Base-by-base conservation (phyloP, 495 filamentous ascomycete species). In the Neurospora sp. region DNA sequence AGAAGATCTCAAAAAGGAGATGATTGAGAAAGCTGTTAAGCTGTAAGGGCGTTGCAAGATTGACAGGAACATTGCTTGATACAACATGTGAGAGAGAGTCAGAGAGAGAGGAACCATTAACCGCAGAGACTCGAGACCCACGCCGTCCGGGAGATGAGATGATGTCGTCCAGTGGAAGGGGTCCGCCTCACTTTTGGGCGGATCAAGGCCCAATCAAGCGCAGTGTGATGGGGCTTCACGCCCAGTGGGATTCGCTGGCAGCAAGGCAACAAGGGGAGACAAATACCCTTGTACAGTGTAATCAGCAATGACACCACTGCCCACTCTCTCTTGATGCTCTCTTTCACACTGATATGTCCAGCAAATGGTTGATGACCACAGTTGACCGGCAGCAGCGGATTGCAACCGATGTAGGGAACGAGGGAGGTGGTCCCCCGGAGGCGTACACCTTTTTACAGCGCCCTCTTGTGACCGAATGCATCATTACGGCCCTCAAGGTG, bases 171-270 rank as follows among this genome's bases (percentile, higher is more conserved):
- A 77, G 71, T 77, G 74, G 70, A 75, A 38, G 41, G 41, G 27
- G 14, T 27, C 70, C 75, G 75, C 75, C 75, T 77, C 74, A 74
- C 74, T 77, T 77, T 77, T 75, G 31, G 18, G 35, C 14, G 39
- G 40, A 27, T 38, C n/a, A 31, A 12, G 38, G 40, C 68, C 75
- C 75, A 76, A 76, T 76, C 73, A 75, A 7, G 68, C 45, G 16
- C n/a, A 27, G 71, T 73, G 74, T 75, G 74, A 76, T 38, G 38
- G 65, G 22, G 18, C 72, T 70, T 70, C 53, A 65, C 18, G 73
- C 74, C 40, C 31, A 71, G 69, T 53, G 69, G 59, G 71, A 75
- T 71, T 74, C 71, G 68, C 73, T 71, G 75, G 72, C 74, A 72
- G 48, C 75, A 72, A 70, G 74, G 71, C 74, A 35, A 35, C 53